Conservation (phyloP, 371 early-diverging fungal species). For the Mortierella sp. region DNA sequence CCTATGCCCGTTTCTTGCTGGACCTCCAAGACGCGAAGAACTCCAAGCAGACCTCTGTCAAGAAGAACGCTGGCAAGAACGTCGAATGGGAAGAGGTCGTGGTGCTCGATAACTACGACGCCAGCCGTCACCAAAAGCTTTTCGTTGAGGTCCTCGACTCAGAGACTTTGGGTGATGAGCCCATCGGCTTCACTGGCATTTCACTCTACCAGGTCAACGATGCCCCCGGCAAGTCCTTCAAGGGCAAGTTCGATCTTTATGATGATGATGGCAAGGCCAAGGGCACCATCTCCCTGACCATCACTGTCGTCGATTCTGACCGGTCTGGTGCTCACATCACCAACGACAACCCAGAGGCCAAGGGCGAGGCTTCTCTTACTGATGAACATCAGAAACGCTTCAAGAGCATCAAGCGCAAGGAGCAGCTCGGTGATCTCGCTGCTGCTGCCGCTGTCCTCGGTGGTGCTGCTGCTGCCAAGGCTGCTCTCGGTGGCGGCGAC, state of each 20-base stretch:
- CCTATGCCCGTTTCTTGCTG: conserved; percentile 26
- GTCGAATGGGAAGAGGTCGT: conserved; percentile 65
- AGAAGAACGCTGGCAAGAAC: conserved; percentile 60
- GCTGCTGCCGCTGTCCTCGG: conserved; percentile 52
- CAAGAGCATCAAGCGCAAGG: conserved; percentile 58
- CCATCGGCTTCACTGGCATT: conserved; percentile 68
- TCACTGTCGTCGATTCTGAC: conserved; percentile 14
- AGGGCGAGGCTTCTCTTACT: conserved; percentile 56
- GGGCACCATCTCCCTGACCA: conserved; percentile 58
- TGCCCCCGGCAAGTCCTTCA: conserved; percentile 54
- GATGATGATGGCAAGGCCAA: conserved; percentile 56
- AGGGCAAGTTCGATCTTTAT: conserved; percentile 59
- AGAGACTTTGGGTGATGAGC: conserved; percentile 56
- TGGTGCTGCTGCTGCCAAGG: conserved; percentile 30
- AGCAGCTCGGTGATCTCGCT: conserved; percentile 55
- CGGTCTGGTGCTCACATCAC: conserved; percentile 1
- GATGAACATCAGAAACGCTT: conserved; percentile 57
- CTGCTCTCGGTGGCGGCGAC: background rate
- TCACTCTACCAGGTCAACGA: conserved; percentile 61
- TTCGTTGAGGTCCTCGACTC: conserved; percentile 66
- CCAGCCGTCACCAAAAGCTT: conserved; percentile 56
- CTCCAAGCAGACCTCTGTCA: conserved; percentile 39
- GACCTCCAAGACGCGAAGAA: conserved; percentile 44
- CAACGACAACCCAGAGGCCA: conserved; percentile 13
- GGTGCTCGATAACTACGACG: conserved; percentile 34